phyloP scores from a whole-genome alignment of 106 monocot species.

The Hemerocallis citrina region DNA sequence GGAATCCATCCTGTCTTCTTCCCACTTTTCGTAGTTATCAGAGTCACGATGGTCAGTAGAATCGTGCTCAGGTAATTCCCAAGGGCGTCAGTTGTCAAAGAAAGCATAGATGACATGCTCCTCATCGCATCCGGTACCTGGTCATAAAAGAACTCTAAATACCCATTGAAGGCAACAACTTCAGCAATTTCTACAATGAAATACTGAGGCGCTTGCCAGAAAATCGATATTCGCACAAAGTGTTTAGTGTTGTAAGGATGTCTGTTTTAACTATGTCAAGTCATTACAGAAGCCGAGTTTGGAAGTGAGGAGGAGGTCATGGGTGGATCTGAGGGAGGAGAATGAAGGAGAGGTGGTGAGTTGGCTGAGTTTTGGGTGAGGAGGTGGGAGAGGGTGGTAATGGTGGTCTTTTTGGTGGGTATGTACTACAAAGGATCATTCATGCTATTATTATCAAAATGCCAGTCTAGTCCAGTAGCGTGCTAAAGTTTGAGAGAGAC shows the following conservation, averaged over 20 bases:
- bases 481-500: too few relatives aligned
- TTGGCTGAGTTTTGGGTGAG: too few relatives aligned
- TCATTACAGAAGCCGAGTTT: too few relatives aligned
- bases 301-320: too few relatives aligned
- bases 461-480: too few relatives aligned
- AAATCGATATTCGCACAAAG: constrained; percentile 24
- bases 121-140: constrained; percentile 30
- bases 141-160: constrained; percentile 26
- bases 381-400: too few relatives aligned
- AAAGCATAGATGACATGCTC: constrained; percentile 23
- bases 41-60: constrained; percentile 13
- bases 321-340: too few relatives aligned
- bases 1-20: constrained; percentile 25
- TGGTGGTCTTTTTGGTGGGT: too few relatives aligned
- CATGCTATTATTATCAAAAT: too few relatives aligned
- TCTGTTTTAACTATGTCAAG: constrained; percentile 13
- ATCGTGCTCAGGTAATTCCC: constrained; percentile 24
- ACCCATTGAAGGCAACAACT: constrained; percentile 15
- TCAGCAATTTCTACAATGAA: constrained; percentile 22
- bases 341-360: too few relatives aligned
- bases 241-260: constrained; percentile 2
- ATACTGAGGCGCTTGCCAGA: constrained; percentile 27
- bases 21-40: constrained; percentile 7
- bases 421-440: too few relatives aligned
- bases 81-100: constrained; percentile 16